A percentile compares a stretch with the other conserved stretches of the same genome.
Evolutionary conservation across 225 moss, liverwort and hornwort species (phyloP).

Genomic region (Ulota crispa): DNA sequence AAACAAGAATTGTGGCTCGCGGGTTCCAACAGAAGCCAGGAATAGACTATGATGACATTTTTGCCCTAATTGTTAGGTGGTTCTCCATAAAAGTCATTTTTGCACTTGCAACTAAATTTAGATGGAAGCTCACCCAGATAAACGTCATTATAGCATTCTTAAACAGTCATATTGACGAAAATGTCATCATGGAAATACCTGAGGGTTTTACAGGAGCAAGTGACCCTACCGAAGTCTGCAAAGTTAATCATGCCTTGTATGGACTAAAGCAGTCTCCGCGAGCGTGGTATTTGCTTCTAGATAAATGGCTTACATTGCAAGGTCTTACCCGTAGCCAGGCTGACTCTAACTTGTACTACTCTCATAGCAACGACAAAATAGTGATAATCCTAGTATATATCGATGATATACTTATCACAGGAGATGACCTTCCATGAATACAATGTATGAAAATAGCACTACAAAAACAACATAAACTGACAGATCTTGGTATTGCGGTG

Average conservation of each 20-base stretch:
- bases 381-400: accelerated
- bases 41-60: no score
- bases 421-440: accelerated
- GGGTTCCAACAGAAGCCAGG: no score
- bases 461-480: neutral
- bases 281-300: neutral
- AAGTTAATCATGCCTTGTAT: neutral
- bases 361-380: no score
- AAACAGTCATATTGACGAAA: neutral
- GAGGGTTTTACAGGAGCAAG: neutral
- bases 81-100: neutral
- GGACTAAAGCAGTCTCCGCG: neutral
- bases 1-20: neutral
- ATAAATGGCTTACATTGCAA: no score
- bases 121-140: neutral
- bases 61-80: no score
- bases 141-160: neutral
- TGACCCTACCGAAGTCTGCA: neutral
- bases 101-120: neutral
- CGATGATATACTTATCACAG: accelerated
- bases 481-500: accelerated
- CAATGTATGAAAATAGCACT: neutral
- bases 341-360: neutral
- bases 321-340: no score
- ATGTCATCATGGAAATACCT: neutral